Conservation (phyloP, 306 rosid genomes). For the Medicago ruthenica region DNA sequence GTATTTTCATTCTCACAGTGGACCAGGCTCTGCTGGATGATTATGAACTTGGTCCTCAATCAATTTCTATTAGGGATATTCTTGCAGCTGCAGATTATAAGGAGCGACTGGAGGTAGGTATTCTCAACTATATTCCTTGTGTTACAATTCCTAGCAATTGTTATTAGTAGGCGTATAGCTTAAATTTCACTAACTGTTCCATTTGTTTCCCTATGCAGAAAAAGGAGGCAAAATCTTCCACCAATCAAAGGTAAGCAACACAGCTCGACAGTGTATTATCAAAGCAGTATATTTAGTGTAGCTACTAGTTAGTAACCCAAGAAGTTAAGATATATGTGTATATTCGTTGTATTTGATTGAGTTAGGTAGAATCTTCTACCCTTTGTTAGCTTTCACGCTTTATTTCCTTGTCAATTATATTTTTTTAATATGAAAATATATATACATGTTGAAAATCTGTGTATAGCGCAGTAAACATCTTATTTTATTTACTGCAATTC, state of each 20-base stretch:
- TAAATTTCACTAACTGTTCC: conserved; percentile 34
- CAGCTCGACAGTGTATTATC: not conserved
- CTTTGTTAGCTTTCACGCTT: no score
- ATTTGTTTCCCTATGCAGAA: conserved; percentile 55
- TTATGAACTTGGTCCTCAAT: conserved; percentile 68
- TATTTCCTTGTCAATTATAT: no score
- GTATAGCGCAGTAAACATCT: no score
- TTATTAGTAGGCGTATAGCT: conserved; percentile 23
- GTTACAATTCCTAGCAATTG: not conserved
- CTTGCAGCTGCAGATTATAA: conserved; percentile 66
- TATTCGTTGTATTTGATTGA: not conserved
- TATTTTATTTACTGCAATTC: no score
- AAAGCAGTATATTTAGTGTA: not conserved
- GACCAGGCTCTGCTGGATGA: conserved; percentile 81
- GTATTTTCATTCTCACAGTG: conserved; percentile 52
- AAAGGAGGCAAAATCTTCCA: conserved; percentile 60
- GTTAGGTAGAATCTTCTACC: no score
- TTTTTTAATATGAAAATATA: no score
- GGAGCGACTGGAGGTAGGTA: conserved; percentile 66
- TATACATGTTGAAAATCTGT: no score
- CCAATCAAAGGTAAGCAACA: conserved; percentile 68
- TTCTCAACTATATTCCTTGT: conserved; percentile 33
- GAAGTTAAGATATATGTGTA: not conserved
- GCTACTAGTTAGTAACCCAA: not conserved
- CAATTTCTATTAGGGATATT: conserved; percentile 63